A percentile compares a stretch with the other conserved stretches of the same genome.
Evolutionary conservation across 768 basidiomycete species (phyloP).

Genomic region (Lentinula sp.): DNA sequence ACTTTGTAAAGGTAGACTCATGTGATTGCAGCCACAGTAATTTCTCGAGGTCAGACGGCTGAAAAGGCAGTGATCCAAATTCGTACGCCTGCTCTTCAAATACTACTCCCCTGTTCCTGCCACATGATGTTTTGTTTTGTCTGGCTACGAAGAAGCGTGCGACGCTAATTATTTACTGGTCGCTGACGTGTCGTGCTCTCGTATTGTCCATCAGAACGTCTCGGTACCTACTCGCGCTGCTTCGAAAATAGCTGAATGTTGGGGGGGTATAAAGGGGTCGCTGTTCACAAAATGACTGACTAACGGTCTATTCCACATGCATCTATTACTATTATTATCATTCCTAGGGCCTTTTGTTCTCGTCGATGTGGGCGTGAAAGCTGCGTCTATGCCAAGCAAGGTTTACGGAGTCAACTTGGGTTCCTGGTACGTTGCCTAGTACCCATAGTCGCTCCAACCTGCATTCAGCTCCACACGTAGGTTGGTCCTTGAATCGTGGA

Average conservation of each 20-base stretch:
- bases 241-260: not conserved
- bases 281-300: no score
- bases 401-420: constrained; percentile 73
- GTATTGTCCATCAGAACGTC: not conserved
- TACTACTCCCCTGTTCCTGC: not conserved
- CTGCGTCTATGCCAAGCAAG: constrained; percentile 24
- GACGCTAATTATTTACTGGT: not conserved
- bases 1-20: not conserved
- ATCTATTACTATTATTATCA: not conserved
- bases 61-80: not conserved
- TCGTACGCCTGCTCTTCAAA: not conserved
- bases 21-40: not conserved
- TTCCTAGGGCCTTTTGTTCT: not conserved
- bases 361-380: not conserved
- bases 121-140: not conserved
- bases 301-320: not conserved
- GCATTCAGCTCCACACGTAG: constrained; percentile 25
- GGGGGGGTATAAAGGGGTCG: not conserved
- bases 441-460: not conserved
- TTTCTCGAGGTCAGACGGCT: not conserved
- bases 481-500: constrained; percentile 79
- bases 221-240: not conserved
- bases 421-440: constrained; percentile 38
- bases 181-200: constrained; percentile 1
- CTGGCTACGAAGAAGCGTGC: not conserved